Percentiles rank a stretch among this genome's conserved stretches.
These are phyloP conservation scores for Trypanosoma boissoni DNA, from an alignment of 208 protist species.

Conservation along the genomic window DNA sequence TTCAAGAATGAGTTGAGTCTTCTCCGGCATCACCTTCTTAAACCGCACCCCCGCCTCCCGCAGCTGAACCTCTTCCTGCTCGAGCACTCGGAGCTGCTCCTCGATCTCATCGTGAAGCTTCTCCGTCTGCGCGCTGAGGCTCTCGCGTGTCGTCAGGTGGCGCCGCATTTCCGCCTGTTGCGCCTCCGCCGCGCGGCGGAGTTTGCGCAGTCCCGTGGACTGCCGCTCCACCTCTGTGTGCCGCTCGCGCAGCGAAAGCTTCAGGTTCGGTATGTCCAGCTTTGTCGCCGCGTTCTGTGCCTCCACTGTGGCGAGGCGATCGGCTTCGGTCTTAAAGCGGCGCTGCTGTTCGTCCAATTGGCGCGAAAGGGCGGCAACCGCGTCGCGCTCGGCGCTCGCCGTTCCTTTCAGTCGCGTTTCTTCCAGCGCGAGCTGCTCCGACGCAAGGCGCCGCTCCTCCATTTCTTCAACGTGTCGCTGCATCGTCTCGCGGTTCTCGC, in stretches of 20 bases:
- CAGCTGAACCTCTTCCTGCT: slow-evolving; percentile 60
- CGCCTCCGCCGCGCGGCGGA: slow-evolving; percentile 40
- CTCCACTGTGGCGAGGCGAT: slow-evolving; percentile 76
- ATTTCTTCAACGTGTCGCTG: slow-evolving; percentile 57
- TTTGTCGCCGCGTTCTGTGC: slow-evolving; percentile 78
- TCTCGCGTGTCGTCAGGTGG: slow-evolving; percentile 46
- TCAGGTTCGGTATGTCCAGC: slow-evolving; percentile 82
- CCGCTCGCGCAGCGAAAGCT: slow-evolving; percentile 69
- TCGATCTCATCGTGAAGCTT: slow-evolving; percentile 52
- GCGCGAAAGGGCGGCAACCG: slow-evolving; percentile 28
- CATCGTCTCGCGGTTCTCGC: slow-evolving; percentile 73
- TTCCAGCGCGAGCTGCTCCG: slow-evolving; percentile 41
- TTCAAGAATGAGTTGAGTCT: slow-evolving; percentile 53
- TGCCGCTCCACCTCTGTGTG: slow-evolving; percentile 61
- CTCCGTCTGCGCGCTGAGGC: slow-evolving; percentile 48
- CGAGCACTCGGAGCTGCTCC: slow-evolving; percentile 46
- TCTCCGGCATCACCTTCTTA: slow-evolving; percentile 58
- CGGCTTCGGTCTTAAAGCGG: slow-evolving; percentile 66
- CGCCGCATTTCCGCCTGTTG: slow-evolving; percentile 63
- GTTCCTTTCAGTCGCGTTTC: slow-evolving; percentile 39
- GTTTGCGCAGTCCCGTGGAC: slow-evolving; percentile 25
- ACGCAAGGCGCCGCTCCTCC: slow-evolving; percentile 32
- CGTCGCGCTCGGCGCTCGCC: slow-evolving; percentile 36
- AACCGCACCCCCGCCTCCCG: slow-evolving; percentile 57
- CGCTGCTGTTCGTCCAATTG: slow-evolving; percentile 76